A percentile compares a stretch with the other conserved stretches of the same genome.
phyloP scores from a whole-genome alignment of 768 basidiomycete genomes.

The Termitomyces sp. region DNA sequence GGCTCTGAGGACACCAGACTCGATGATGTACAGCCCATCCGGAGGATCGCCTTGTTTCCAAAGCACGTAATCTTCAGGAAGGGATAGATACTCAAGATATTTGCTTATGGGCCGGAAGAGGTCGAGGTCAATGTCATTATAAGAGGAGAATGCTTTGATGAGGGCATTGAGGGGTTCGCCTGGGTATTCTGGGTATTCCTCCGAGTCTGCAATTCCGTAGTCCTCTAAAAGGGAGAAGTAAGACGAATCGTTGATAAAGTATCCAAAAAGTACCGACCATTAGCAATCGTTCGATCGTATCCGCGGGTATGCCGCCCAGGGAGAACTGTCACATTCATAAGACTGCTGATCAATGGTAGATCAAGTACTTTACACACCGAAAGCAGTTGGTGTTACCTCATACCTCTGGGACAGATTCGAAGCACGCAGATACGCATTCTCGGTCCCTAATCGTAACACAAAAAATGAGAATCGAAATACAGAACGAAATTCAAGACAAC shows the following conservation, averaged over 20 bases:
- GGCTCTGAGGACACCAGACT: slow-evolving; percentile 82
- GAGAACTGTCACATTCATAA: slow-evolving; percentile 36
- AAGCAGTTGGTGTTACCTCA: slow-evolving; percentile 41
- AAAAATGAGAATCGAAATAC: not conserved
- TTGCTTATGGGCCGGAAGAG: slow-evolving; percentile 61
- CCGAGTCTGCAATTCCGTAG: slow-evolving; percentile 23
- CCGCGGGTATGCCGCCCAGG: slow-evolving; percentile 53
- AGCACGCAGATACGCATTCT: slow-evolving; percentile 84
- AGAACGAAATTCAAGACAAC: slow-evolving; percentile 21
- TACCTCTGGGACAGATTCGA: slow-evolving; percentile 70
- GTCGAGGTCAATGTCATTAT: slow-evolving; percentile 51
- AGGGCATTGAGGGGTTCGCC: slow-evolving; percentile 76
- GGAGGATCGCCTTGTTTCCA: slow-evolving; percentile 75
- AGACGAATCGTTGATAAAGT: not conserved
- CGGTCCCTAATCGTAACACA: slow-evolving; percentile 61
- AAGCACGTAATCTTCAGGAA: slow-evolving; percentile 58
- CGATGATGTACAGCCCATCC: slow-evolving; percentile 86
- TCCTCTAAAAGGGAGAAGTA: slow-evolving; percentile 23
- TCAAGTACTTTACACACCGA: slow-evolving; percentile 32
- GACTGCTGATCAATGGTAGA: not conserved
- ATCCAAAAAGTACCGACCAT: slow-evolving; percentile 32
- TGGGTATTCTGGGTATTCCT: slow-evolving; percentile 26
- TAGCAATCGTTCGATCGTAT: slow-evolving; percentile 52
- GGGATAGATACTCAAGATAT: slow-evolving; percentile 65
- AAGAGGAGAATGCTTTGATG: slow-evolving; percentile 76